phyloP scores from a whole-genome alignment of 768 basidiomycete genomes.

The Multifurca ochricompacta region DNA sequence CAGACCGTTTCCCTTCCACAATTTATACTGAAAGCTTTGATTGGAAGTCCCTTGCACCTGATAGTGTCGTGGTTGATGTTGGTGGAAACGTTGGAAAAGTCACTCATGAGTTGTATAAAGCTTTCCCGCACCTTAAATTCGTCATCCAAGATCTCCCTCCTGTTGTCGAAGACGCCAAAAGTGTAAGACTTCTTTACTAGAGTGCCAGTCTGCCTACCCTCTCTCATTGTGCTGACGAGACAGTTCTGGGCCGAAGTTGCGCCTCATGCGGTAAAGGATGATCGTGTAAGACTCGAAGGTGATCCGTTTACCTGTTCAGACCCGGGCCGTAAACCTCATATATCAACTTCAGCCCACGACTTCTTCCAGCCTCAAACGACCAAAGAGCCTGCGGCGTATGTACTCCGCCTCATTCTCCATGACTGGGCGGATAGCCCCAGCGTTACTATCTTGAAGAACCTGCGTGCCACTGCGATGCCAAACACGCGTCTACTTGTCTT shows the following conservation, averaged over 20 bases:
- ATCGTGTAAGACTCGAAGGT: conserved; percentile 12
- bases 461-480: conserved; percentile 21
- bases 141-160: conserved; percentile 29
- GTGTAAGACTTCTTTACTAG: not conserved
- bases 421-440: conserved; percentile 23
- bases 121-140: conserved; percentile 31
- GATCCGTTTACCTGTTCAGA: not conserved
- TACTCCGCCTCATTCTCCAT: conserved; percentile 23
- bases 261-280: not conserved
- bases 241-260: conserved; percentile 8
- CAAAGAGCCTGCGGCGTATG: conserved; percentile 22
- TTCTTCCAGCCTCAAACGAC: conserved; percentile 21
- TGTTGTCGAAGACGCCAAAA: conserved; percentile 6
- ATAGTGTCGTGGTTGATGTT: conserved; percentile 33
- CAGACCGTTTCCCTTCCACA: not conserved
- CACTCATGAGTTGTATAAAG: conserved; percentile 29
- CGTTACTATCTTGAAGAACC: conserved; percentile 19
- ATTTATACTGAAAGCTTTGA: conserved; percentile 22
- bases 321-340: not conserved
- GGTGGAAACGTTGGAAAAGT: conserved; percentile 35
- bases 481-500: conserved; percentile 23
- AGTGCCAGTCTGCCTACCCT: not conserved
- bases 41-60: conserved; percentile 28
- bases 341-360: conserved; percentile 3
- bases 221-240: not conserved